phyloP scores from a whole-genome alignment of 2,329 filamentous ascomycete genomes.

The Pseudogymnoascus sp. region DNA sequence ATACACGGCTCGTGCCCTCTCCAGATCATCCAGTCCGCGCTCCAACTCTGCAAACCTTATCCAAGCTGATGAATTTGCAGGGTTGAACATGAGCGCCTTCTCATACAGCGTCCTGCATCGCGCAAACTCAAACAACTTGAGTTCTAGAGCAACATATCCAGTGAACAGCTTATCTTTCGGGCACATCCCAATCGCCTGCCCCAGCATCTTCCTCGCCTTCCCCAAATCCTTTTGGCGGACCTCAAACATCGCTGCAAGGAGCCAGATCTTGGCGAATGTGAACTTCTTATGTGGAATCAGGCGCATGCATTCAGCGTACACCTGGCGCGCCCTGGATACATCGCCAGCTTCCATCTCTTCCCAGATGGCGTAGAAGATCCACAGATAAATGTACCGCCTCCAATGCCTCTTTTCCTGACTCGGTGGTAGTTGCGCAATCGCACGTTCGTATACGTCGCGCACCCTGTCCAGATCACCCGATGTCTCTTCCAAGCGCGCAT shows the following conservation, averaged over 20 bases:
- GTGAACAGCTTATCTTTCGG: slow-evolving; percentile 94
- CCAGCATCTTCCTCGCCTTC: slow-evolving; percentile 79
- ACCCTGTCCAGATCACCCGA: slow-evolving; percentile 77
- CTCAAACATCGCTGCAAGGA: slow-evolving; percentile 89
- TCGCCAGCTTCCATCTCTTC: slow-evolving; percentile 86
- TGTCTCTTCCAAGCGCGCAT: slow-evolving; percentile 81
- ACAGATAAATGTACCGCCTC: slow-evolving; percentile 95
- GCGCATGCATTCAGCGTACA: slow-evolving; percentile 82
- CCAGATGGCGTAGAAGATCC: slow-evolving; percentile 95
- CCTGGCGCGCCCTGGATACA: slow-evolving; percentile 70
- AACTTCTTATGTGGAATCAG: slow-evolving; percentile 94
- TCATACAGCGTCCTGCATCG: slow-evolving; percentile 87
- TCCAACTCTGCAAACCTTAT: slow-evolving; percentile 94
- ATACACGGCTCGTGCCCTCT: slow-evolving; percentile 83
- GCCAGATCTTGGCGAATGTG: slow-evolving; percentile 95
- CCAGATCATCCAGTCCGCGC: slow-evolving; percentile 80
- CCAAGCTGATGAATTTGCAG: slow-evolving; percentile 88
- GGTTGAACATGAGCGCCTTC: slow-evolving; percentile 90
- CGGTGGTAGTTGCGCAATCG: slow-evolving; percentile 90
- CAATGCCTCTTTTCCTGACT: slow-evolving; percentile 96
- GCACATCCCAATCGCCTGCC: slow-evolving; percentile 85
- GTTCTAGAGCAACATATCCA: slow-evolving; percentile 87
- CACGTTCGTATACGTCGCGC: slow-evolving; percentile 88
- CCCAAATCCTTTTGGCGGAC: slow-evolving; percentile 78
- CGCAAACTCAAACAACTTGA: slow-evolving; percentile 88